These are phyloP conservation scores for Cantharellus cinnabarinus DNA, from an alignment of 768 basidiomycete genomes.

Conservation along the genomic window DNA sequence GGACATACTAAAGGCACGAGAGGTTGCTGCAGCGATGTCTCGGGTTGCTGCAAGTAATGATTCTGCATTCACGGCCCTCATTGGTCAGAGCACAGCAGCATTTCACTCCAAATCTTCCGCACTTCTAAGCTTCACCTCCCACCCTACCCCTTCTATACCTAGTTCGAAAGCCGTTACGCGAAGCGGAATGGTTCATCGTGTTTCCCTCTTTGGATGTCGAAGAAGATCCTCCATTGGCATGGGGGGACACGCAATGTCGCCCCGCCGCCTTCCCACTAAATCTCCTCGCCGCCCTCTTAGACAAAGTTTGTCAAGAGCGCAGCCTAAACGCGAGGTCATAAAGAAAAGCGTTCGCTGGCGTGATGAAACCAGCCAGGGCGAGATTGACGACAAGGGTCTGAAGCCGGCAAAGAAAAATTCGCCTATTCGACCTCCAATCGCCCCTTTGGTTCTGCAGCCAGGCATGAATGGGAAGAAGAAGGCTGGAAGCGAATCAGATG, in stretches of 20 bases:
- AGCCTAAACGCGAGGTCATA: slow-evolving; percentile 22
- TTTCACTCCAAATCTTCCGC: slow-evolving; percentile 23
- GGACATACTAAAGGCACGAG: slow-evolving; percentile 13
- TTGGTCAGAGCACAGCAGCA: slow-evolving; percentile 45
- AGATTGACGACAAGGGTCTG: slow-evolving; percentile 41
- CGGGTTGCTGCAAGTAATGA: slow-evolving; percentile 47
- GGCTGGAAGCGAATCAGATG: slow-evolving; percentile 26
- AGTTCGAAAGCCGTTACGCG: slow-evolving; percentile 25
- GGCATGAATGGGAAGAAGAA: slow-evolving; percentile 7
- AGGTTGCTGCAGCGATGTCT: slow-evolving; percentile 31
- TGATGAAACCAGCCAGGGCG: slow-evolving; percentile 69
- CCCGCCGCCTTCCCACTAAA: slow-evolving; percentile 26
- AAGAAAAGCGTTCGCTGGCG: slow-evolving; percentile 73
- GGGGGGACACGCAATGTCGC: slow-evolving; percentile 15
- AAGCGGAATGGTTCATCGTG: background rate
- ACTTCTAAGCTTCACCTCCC: slow-evolving; percentile 32
- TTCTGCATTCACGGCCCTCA: slow-evolving; percentile 39
- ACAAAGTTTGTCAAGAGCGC: slow-evolving; percentile 36
- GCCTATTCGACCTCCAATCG: slow-evolving; percentile 9
- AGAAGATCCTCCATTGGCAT: slow-evolving; percentile 18
- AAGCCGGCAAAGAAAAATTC: slow-evolving; percentile 9
- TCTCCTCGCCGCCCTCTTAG: slow-evolving; percentile 45
- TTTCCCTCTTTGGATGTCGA: slow-evolving; percentile 13
- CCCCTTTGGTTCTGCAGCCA: slow-evolving; percentile 20
- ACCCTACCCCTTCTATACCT: slow-evolving; percentile 20